phyloP scores from a whole-genome alignment of 345 rosid genomes.

The Corchorus capsularis region DNA sequence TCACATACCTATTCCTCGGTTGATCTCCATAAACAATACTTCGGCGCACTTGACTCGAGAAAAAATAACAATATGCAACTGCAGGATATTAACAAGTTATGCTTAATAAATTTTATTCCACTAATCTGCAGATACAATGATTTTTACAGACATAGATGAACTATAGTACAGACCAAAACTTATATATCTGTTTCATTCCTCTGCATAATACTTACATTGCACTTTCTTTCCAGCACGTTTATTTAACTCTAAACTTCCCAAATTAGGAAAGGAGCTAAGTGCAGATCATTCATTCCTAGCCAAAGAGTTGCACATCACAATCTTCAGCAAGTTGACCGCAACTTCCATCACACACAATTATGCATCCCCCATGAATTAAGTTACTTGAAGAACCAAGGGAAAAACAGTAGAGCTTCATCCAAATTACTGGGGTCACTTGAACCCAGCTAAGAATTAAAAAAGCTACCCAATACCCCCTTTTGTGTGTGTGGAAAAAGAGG shows the following conservation, averaged over 20 bases:
- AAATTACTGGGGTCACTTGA: background rate
- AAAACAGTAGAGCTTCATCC: background rate
- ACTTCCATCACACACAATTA: background rate
- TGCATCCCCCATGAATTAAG: background rate
- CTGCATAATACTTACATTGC: background rate
- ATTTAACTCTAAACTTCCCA: background rate
- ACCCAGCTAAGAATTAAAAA: background rate
- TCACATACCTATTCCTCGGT: slow-evolving; percentile 85
- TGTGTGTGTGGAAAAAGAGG: no score
- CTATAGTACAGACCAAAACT: background rate
- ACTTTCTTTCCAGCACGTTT: background rate
- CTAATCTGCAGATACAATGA: background rate
- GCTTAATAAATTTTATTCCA: background rate
- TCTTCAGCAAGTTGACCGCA: background rate
- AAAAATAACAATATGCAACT: slow-evolving; percentile 89
- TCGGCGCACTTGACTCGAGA: slow-evolving; percentile 71
- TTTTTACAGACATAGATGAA: background rate
- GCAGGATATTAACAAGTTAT: slow-evolving; percentile 33
- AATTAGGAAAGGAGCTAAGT: background rate
- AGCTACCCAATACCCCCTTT: background rate
- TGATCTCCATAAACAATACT: slow-evolving; percentile 90
- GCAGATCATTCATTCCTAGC: background rate
- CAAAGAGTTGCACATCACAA: background rate
- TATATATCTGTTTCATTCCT: background rate
- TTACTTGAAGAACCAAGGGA: background rate